Conservation (phyloP, 1,284 basidiomycete species). For the Microbotryum intermedium region DNA sequence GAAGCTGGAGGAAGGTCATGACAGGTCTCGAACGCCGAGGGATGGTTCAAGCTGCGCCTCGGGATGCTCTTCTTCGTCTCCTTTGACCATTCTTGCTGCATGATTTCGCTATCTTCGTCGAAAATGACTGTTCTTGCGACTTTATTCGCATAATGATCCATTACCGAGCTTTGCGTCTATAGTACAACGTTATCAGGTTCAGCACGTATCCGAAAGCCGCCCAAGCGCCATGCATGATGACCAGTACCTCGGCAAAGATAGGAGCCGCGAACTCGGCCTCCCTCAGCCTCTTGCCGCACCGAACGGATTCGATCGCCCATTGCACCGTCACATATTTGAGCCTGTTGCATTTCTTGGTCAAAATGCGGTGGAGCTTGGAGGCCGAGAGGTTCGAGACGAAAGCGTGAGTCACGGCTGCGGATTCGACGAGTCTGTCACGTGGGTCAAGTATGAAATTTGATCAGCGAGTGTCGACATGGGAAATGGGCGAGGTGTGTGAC, state of each 20-base stretch:
- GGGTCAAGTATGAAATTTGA: background rate
- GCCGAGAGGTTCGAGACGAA: constrained; percentile 17
- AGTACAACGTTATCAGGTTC: too few relatives aligned
- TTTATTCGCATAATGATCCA: too few relatives aligned
- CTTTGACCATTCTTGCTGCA: background rate
- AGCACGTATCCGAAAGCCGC: too few relatives aligned
- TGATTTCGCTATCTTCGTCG: too few relatives aligned
- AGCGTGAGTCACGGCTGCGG: constrained; percentile 13
- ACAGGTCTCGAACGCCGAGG: too few relatives aligned
- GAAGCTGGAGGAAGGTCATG: too few relatives aligned
- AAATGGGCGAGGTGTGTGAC: background rate
- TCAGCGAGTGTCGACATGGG: background rate
- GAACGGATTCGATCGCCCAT: constrained; percentile 22
- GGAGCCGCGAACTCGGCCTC: constrained; percentile 11
- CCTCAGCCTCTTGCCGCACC: constrained; percentile 7
- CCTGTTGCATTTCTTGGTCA: constrained; percentile 10
- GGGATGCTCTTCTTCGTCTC: background rate
- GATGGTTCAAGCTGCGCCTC: too few relatives aligned
- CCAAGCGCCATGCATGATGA: too few relatives aligned
- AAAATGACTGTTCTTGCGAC: too few relatives aligned
- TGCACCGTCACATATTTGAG: constrained; percentile 11
- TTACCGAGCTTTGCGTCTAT: constrained; percentile 10
- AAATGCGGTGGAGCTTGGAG: constrained; percentile 13
- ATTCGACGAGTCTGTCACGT: background rate
- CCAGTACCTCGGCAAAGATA: constrained; percentile 15